Evolutionary conservation across 148 eudicot species (phyloP), one percentile per base, ranked within the genome.

Genomic region (Silene conica): DNA sequence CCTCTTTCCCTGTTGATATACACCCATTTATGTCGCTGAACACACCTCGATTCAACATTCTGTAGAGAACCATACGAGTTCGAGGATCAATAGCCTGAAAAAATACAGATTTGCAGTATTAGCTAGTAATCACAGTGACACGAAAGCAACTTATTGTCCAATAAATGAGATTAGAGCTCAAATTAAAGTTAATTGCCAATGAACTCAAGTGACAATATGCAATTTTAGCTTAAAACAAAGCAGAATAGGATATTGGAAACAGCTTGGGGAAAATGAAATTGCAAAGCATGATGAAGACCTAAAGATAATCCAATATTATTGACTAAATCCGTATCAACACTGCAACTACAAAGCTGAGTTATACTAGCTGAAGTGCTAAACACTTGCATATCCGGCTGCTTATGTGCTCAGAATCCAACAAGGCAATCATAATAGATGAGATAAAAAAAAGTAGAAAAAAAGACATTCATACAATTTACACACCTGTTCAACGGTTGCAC

Each of bases 1-100:
- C 99, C 86, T 95, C 99, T 83, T 95, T 95, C 75, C 99, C 97
- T 52, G 99, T 95, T 71, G 99, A 95, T 76, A 95, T 92, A 78
- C 99, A 95, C 19, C 97, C 99, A 82, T 92, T 92, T 26, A 95
- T 92, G 63, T 95, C 97, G 76, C 87, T 78, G 74, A 95, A 95
- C 25, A 95, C 79, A 69, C 99, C 96, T 43, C 89, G 87, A 81
- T 95, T 95, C 76, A 95, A 83, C 97, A 95, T 92, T 82, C 92
- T 95, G 83, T 90, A 95, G 48, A 95, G 84, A 71, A 95, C 96
- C 99, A 92, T 92, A 25, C 99, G 93, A 83, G 96, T 95, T 75
- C 96, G 81, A n/a, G 99, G 99, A 77, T 95, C 99, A 84, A 95
- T 92, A 66, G 96, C 99, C 96, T 95, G 89, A 63, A 70, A 78